phyloP scores from a whole-genome alignment of 805 yeast species.

The Cyberlindnera veronae region DNA sequence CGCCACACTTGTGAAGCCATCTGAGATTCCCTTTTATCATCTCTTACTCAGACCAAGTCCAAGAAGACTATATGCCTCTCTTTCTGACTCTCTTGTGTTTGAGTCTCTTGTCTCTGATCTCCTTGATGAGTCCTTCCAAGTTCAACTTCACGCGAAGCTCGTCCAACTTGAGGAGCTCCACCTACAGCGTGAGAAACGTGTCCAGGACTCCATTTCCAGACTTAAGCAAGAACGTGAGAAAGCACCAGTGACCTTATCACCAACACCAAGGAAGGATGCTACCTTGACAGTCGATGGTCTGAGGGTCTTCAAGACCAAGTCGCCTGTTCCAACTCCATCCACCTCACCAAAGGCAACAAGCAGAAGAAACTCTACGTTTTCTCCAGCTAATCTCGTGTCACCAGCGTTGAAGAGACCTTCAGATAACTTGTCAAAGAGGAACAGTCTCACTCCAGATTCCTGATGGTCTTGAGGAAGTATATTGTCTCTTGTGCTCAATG shows the following conservation, averaged over 20 bases:
- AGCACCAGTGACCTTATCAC: slow-evolving; percentile 7
- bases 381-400: slow-evolving; percentile 7
- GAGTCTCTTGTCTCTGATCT: slow-evolving; percentile 16
- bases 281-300: slow-evolving; percentile 18
- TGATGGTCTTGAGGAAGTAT: too few relatives aligned
- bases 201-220: slow-evolving; percentile 14
- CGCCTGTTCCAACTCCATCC: slow-evolving; percentile 21
- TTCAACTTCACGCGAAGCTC: slow-evolving; percentile 12
- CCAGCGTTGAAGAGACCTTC: slow-evolving; percentile 20
- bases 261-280: slow-evolving; percentile 2
- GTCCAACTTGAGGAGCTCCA: slow-evolving; percentile 18
- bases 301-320: slow-evolving; percentile 24
- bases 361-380: slow-evolving; percentile 15
- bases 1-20: slow-evolving; percentile 6
- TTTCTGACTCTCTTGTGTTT: slow-evolving; percentile 11
- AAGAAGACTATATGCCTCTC: slow-evolving; percentile 7
- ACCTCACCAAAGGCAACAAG: slow-evolving; percentile 19
- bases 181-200: slow-evolving; percentile 16
- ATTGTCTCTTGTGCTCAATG: too few relatives aligned
- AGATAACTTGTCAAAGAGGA: slow-evolving; percentile 19
- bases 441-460: slow-evolving; percentile 17
- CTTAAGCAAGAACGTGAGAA: slow-evolving; percentile 11
- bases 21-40: slow-evolving; percentile 25
- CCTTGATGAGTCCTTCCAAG: slow-evolving; percentile 9
- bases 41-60: slow-evolving; percentile 25